Evolutionary conservation across 129 eudicot genomes (phyloP).

Genomic region (Apium graveolens): DNA sequence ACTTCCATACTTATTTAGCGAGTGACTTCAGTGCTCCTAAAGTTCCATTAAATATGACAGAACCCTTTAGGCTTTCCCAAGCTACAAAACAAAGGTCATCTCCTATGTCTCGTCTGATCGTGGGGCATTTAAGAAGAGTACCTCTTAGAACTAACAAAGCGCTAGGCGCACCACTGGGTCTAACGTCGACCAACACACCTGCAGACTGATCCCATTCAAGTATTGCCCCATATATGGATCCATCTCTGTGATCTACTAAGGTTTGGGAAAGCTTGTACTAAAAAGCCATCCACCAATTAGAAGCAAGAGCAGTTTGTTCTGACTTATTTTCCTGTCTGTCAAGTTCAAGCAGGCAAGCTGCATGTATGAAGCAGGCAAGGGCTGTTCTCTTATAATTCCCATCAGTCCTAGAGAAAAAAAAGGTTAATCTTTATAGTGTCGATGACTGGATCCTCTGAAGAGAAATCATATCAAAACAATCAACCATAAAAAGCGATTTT

Average conservation of each 20-base stretch:
- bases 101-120: constrained; percentile 70
- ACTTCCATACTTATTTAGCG: constrained; percentile 56
- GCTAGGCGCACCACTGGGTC: constrained; percentile 83
- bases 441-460: background rate
- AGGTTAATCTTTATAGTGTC: background rate
- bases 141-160: constrained; percentile 83
- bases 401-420: constrained; percentile 52
- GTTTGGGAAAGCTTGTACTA: constrained; percentile 74
- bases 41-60: constrained; percentile 69
- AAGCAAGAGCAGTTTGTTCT: constrained; percentile 62
- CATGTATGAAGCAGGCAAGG: constrained; percentile 89
- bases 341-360: constrained; percentile 82
- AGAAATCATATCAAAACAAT: background rate
- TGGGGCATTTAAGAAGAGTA: constrained; percentile 64
- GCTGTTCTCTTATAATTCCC: constrained; percentile 83
- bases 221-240: constrained; percentile 81
- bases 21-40: constrained; percentile 50
- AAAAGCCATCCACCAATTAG: constrained; percentile 94
- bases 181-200: constrained; percentile 58
- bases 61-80: constrained; percentile 95
- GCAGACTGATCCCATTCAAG: constrained; percentile 92
- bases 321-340: constrained; percentile 87
- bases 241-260: constrained; percentile 77
- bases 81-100: constrained; percentile 87
- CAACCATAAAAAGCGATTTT: background rate